Percentiles rank a stretch among this genome's conserved stretches.
phyloP scores from a whole-genome alignment of 2,329 filamentous ascomycete species.

The Claviceps purpurea region DNA sequence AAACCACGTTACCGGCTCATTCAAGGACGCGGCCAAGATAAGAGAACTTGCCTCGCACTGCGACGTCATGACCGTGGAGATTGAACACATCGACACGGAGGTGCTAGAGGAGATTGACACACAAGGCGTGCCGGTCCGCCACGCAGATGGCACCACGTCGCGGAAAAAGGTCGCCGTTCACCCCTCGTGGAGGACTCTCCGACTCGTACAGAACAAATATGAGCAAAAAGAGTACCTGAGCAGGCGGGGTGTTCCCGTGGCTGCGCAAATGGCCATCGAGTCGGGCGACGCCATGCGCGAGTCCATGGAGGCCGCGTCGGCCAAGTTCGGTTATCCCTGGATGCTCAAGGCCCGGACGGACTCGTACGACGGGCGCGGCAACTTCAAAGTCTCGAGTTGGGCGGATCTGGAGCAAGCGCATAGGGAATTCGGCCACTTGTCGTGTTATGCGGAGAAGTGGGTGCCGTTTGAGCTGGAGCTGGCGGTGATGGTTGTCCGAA shows the following conservation, averaged over 20 bases:
- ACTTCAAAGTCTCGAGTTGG: constrained; percentile 35
- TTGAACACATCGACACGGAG: constrained; percentile 87
- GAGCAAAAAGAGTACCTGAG: constrained; percentile 72
- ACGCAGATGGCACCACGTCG: constrained; percentile 10
- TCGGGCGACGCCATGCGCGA: constrained; percentile 37
- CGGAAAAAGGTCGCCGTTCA: constrained; percentile 49
- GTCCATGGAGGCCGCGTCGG: constrained; percentile 50
- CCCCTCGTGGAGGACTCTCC: constrained; percentile 74
- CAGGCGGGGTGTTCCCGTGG: constrained; percentile 55
- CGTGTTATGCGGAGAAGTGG: constrained; percentile 83
- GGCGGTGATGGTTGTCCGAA: constrained; percentile 89
- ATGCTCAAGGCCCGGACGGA: constrained; percentile 89
- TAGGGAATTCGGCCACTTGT: constrained; percentile 52
- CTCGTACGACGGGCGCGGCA: constrained; percentile 80
- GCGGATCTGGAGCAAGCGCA: constrained; percentile 48
- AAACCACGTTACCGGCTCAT: constrained; percentile 71
- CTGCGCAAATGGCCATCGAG: constrained; percentile 53
- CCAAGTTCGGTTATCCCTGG: constrained; percentile 62
- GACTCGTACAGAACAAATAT: constrained; percentile 89
- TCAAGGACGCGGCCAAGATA: constrained; percentile 71
- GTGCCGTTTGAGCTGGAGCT: constrained; percentile 76
- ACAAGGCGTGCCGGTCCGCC: constrained; percentile 40
- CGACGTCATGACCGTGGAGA: constrained; percentile 83
- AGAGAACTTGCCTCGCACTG: constrained; percentile 61
- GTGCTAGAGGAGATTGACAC: constrained; percentile 72